These are phyloP conservation scores for Coffea humblotiana DNA, from an alignment of 305 asterid genomes.

Conservation along the genomic window DNA sequence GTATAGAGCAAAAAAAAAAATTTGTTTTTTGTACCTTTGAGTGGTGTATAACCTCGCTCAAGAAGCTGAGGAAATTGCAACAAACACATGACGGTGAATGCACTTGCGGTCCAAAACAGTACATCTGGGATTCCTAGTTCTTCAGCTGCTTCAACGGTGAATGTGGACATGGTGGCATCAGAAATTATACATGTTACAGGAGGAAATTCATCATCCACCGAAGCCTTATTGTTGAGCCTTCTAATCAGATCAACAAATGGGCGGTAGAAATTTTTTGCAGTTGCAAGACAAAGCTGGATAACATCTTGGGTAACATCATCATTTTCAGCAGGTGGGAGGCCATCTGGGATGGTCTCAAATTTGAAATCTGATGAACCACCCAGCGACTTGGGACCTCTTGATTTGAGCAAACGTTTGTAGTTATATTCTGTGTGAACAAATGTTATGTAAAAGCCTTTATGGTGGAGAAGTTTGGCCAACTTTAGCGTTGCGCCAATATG, in stretches of 20 bases:
- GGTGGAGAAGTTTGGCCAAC: constrained; percentile 9
- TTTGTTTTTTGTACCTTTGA: background rate
- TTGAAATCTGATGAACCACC: constrained; percentile 4
- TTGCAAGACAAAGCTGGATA: background rate
- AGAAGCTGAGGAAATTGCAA: constrained; percentile 6
- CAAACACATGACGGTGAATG: constrained; percentile 1
- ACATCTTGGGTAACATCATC: constrained; percentile 3
- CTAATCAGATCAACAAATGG: constrained; percentile 18
- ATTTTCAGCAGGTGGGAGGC: constrained; percentile 4
- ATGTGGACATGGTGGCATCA: constrained; percentile 16
- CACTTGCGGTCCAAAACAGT: constrained; percentile 5
- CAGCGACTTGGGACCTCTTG: constrained; percentile 7
- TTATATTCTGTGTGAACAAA: constrained; percentile 11
- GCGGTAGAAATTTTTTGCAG: background rate
- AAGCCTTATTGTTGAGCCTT: constrained; percentile 9
- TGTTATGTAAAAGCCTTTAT: constrained; percentile 11
- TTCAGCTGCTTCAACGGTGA: constrained; percentile 15
- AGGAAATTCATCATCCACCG: background rate
- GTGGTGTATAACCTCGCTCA: constrained; percentile 9
- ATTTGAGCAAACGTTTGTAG: constrained; percentile 3
- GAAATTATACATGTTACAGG: constrained; percentile 21
- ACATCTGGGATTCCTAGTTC: constrained; percentile 23
- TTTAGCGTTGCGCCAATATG: constrained; percentile 2
- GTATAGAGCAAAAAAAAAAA: background rate
- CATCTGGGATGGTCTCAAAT: constrained; percentile 23